These are phyloP conservation scores for Solanum neorickii DNA, from an alignment of 257 asterid genomes.

Conservation along the genomic window DNA sequence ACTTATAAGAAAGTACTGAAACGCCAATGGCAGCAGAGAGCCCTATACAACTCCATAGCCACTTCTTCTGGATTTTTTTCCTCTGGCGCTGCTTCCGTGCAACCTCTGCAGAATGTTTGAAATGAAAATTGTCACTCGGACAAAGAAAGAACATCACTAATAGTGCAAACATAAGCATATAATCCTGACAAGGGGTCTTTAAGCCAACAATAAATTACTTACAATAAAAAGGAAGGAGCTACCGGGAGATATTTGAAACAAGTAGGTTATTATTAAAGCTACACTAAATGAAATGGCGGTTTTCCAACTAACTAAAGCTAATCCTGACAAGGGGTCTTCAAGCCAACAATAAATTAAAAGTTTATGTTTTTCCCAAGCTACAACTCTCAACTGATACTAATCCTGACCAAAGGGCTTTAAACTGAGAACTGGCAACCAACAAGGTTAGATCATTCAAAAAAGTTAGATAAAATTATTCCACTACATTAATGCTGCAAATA, in stretches of 20 bases:
- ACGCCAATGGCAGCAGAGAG: slow-evolving; percentile 39
- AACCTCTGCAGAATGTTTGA: slow-evolving; percentile 35
- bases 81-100: slow-evolving; percentile 50
- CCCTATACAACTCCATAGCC: slow-evolving; percentile 66
- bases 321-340: background rate
- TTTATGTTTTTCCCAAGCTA: background rate
- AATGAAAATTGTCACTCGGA: background rate
- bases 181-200: too few species aligned
- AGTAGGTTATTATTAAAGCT: background rate
- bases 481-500: background rate
- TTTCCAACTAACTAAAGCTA: background rate
- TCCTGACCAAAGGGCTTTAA: background rate
- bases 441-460: background rate
- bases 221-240: background rate
- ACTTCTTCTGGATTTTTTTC: slow-evolving; percentile 29
- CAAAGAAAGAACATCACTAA: background rate
- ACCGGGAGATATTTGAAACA: background rate
- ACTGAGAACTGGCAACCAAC: background rate
- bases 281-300: background rate
- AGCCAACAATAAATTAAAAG: background rate
- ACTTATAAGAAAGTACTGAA: slow-evolving; percentile 36
- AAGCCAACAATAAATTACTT: too few species aligned
- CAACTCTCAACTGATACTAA: background rate
- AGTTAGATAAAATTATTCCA: background rate
- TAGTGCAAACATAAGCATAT: background rate